Base-by-base conservation (phyloP, 306 rosid genomes). In the Cucumis sativus region DNA sequence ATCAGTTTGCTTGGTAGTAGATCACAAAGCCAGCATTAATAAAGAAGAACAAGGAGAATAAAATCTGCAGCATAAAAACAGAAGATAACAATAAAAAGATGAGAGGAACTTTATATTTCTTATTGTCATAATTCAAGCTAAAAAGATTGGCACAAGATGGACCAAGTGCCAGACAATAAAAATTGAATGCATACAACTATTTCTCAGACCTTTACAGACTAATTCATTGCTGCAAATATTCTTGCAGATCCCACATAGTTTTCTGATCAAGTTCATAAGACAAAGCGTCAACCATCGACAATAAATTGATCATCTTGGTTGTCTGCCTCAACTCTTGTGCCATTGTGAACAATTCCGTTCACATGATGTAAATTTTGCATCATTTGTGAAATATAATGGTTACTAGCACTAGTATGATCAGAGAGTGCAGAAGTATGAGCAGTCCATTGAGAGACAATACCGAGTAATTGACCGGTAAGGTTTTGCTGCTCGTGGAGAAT, bases 351-450 rank as follows among this genome's bases (percentile, higher is more conserved):
- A 78, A 91, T 87, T 25, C 92, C 89, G 51, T 88, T 91, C 69
- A 94, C 98, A 81, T 94, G 97, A 82, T 94, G 96, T 89, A 94
- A 80, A 83, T 84, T 94, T 85, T 94, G 98, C 96, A 92, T 95
- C 97, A 95, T 89, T 45, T 95, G 97, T 60, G 97, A 90, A 77
- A 95, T 84, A 79, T 92, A 95, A 84, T 95, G 97, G 82, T 88
- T 95, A 83, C 90, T 92, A 62, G 98, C 89, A 82, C 92, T 86
- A 4, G 93, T 85, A 80, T 95, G 96, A 87, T 92, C 97, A 78
- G 98, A 90, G 30, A 92, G 80, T 72, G 90, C 86, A 70, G 95
- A 87, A 30, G 93, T 95, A 70, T 95, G 97, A 71, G 96, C 81
- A 66, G 93, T 86, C 98, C 98, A 95, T 72, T 95, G 98, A 10